Conservation (phyloP, 2,329 filamentous ascomycete genomes). For the Fusarium decemcellulare region DNA sequence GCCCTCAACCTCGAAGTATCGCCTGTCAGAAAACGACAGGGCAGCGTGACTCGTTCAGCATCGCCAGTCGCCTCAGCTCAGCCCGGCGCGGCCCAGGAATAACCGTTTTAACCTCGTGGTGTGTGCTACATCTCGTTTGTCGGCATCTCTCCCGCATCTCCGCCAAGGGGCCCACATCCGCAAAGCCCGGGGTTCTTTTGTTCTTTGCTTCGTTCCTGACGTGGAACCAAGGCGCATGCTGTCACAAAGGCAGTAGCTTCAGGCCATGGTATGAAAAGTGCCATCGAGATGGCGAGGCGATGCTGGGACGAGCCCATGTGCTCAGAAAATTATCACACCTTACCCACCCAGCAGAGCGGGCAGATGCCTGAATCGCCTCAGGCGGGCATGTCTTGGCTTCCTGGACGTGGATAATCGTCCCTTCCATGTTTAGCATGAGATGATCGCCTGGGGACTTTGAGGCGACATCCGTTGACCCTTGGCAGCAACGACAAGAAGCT, state of each 20-base stretch:
- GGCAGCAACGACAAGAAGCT: background rate
- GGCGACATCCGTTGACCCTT: too few relatives aligned
- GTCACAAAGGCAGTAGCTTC: background rate
- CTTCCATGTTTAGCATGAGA: background rate
- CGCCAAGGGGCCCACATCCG: conserved; percentile 16
- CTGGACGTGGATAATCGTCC: background rate
- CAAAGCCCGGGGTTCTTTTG: conserved; percentile 6
- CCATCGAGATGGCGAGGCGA: background rate
- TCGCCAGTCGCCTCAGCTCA: background rate
- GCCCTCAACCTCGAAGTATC: background rate
- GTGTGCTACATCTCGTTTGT: conserved; percentile 17
- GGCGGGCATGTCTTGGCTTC: background rate
- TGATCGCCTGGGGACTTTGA: too few relatives aligned
- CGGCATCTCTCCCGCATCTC: conserved; percentile 42
- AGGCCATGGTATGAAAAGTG: background rate
- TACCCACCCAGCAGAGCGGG: background rate
- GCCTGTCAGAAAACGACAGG: background rate
- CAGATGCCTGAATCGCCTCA: background rate
- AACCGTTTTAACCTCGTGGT: background rate
- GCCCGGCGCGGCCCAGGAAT: background rate
- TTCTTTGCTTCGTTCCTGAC: background rate
- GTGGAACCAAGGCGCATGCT: background rate
- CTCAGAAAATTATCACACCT: background rate
- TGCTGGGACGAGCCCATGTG: background rate
- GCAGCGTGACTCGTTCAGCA: background rate